Evolutionary conservation across 192 early-diverging fungal species (phyloP).

Genomic region (Coemansia sp.): DNA sequence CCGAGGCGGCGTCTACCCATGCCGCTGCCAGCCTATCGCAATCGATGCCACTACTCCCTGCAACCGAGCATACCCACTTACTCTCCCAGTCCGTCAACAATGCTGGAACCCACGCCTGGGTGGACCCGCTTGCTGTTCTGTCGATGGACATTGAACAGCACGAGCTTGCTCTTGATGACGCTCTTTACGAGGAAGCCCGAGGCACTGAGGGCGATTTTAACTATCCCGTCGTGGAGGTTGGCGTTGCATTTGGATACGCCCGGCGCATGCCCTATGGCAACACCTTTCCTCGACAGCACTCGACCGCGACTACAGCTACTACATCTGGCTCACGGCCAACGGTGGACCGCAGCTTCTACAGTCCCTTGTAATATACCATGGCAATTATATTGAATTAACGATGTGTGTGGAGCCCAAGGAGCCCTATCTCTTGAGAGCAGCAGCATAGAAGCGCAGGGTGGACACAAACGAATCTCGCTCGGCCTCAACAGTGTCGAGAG

Average conservation of each 20-base stretch:
- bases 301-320: background rate
- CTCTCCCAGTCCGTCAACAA: background rate
- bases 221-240: conserved; percentile 56
- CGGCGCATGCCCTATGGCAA: conserved; percentile 48
- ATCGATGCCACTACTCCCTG: conserved; percentile 3
- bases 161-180: conserved; percentile 31
- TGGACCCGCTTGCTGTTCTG: conserved; percentile 24
- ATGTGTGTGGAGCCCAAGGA: background rate
- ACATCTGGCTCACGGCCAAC: background rate
- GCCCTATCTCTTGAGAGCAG: conserved; percentile 13
- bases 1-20: conserved; percentile 5
- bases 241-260: conserved; percentile 47
- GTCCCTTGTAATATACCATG: background rate
- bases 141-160: conserved; percentile 37
- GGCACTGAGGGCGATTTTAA: conserved; percentile 52
- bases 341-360: background rate
- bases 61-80: conserved; percentile 38
- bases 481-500: conserved; percentile 63
- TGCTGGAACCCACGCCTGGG: background rate
- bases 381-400: background rate
- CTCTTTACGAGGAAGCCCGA: conserved; percentile 46
- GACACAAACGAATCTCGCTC: conserved; percentile 58
- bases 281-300: background rate
- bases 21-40: background rate
- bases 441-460: conserved; percentile 40